Evolutionary conservation across 2,329 filamentous ascomycete species (phyloP), one percentile per base, ranked within the genome.

Genomic region (Bipolaris bicolor): DNA sequence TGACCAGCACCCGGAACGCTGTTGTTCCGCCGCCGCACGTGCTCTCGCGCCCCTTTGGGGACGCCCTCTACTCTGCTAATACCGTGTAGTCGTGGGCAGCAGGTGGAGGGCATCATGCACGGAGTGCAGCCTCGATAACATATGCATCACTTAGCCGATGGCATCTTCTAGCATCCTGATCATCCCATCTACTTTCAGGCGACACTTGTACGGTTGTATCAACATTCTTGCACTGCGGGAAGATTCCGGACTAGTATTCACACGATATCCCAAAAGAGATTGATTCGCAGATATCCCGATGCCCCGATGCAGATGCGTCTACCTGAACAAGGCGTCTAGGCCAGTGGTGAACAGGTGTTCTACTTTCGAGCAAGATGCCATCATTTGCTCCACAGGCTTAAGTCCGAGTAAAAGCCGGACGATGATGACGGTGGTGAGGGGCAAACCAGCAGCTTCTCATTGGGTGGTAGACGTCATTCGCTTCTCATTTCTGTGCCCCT

Each of bases 401-500:
- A 34, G 18, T 37, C 63, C 63, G 63, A 61, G 49, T 34, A 56
- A 65, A 58, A 41, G 43, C 60, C 62, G 57, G 56, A 22, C 13
- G 15, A 44, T 11, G 24, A 31, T 26, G 18, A 16, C 13, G 29
- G 18, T 49, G 22, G 24, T 45, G 66, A 61, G 66, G 66, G 66
- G 66, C 60, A 58, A 40, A 13, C 39, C 22, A n/a, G 24, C 10
- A 52, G 52, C 48, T 55, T 36, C 45, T 50, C 48, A 58, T 55
- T 59, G 29, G 63, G 54, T 56, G 51, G 11, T 47, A 41, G 49
- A 65, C 63, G 64, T 68, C 58, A 65, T 62, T 48, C 22, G 52
- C 52, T 71, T 65, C 75, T 67, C 76, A 72, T 78, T 52, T 41
- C 44, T 20, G 52, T 47, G 39, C 48, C 44, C 20, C 50, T 54